Evolutionary conservation across 2,329 filamentous ascomycete species (phyloP), one percentile per base, ranked within the genome.

Genomic region (Seiridium unicorne): DNA sequence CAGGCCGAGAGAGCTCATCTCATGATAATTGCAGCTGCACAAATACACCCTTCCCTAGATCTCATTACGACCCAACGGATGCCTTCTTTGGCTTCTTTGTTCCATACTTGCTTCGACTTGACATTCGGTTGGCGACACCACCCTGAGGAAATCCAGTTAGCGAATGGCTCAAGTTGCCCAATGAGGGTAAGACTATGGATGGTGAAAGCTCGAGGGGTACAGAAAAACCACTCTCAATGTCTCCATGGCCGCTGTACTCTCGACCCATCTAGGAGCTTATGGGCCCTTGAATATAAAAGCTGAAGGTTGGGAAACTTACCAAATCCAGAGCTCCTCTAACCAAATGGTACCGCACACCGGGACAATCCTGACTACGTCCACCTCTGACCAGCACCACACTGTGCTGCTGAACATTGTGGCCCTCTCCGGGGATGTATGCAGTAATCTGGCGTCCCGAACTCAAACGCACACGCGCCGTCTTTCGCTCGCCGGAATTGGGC

Each of bases 351-450:
- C 93, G 89, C 77, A 99, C 95, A 88, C 95, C 95, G 63, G 95
- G 95, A 80, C 95, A 99, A 88, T 99, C 95, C 84, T 98, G 95
- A 65, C 87, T 88, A 73, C 95, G 84, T 2, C 95, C 95, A 61
- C 95, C 95, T 66, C 95, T 84, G n/a, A 99, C 93, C 66, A 98
- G 82, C 59, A 99, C 95, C 51, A 99, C 95, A 69, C 91, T 96
- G 82, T 99, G 96, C 84, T 98, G 95, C 83, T 98, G 94, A 66
- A 98, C 93, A 77, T 98, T 99, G 79, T 99, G 95, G 54, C 95
- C 94, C 85, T 98, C 94, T 57, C 95, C 95, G 40, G 93, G 93
- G 71, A 99, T 97, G 80, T 97, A 98, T 34, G 91, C 92, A 61
- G 92, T 97, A 64, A 99, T 83, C 61, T 96, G 85, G 72, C 88